Conservation (phyloP, 2,329 filamentous ascomycete species). For the Aspergillus alliaceus region DNA sequence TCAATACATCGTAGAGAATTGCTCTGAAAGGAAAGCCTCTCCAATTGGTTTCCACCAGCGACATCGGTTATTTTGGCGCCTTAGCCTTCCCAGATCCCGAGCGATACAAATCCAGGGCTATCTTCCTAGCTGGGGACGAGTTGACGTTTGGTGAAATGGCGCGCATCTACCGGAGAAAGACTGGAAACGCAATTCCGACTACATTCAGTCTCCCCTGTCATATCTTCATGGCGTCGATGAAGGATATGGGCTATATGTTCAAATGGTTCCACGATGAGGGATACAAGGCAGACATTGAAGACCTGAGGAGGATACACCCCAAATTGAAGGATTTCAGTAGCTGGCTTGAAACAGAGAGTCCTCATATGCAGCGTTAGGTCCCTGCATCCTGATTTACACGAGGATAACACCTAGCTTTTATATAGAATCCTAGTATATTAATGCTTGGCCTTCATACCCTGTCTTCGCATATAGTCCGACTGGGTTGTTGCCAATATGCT, state of each 20-base stretch:
- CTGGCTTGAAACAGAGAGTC: slow-evolving; percentile 52
- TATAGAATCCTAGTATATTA: too few species aligned
- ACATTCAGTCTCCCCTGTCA: slow-evolving; percentile 43
- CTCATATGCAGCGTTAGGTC: too few species aligned
- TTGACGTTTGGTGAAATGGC: slow-evolving; percentile 49
- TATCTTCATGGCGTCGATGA: slow-evolving; percentile 43
- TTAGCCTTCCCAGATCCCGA: slow-evolving; percentile 49
- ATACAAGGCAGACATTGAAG: slow-evolving; percentile 48
- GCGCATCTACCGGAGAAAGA: slow-evolving; percentile 47
- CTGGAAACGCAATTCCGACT: slow-evolving; percentile 44
- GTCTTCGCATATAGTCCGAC: too few species aligned
- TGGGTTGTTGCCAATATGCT: too few species aligned
- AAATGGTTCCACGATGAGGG: slow-evolving; percentile 53
- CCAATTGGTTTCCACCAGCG: slow-evolving; percentile 45
- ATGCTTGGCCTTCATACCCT: too few species aligned
- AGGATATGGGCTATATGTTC: slow-evolving; percentile 51
- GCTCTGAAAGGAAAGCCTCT: slow-evolving; percentile 44
- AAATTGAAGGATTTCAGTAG: slow-evolving; percentile 48
- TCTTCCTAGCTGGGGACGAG: slow-evolving; percentile 54
- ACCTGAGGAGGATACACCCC: slow-evolving; percentile 45
- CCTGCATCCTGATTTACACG: too few species aligned
- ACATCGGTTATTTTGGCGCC: slow-evolving; percentile 55
- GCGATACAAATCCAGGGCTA: slow-evolving; percentile 35
- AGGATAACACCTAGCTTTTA: too few species aligned
- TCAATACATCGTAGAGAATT: slow-evolving; percentile 44